phyloP scores from a whole-genome alignment of 495 filamentous ascomycete species.

The Lasiosphaeria ovina region DNA sequence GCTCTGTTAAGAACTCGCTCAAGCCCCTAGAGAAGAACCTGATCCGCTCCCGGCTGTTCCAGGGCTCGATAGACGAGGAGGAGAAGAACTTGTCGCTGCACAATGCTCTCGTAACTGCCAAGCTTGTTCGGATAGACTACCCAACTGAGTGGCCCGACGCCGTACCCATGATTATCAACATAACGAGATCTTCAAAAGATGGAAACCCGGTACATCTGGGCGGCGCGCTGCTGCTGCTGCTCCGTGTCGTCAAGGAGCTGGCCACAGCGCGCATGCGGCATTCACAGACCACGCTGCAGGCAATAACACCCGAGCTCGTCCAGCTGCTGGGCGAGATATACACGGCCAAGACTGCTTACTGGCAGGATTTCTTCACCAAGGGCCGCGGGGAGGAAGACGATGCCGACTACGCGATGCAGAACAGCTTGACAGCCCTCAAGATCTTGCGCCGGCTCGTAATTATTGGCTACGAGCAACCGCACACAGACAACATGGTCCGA shows the following conservation, averaged over 20 bases:
- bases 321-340: constrained; percentile 76
- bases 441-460: constrained; percentile 76
- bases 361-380: constrained; percentile 59
- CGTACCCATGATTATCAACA: constrained; percentile 56
- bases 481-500: constrained; percentile 68
- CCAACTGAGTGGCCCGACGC: constrained; percentile 75
- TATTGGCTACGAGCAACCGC: constrained; percentile 78
- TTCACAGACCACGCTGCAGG: constrained; percentile 69
- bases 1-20: constrained; percentile 65
- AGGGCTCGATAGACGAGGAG: constrained; percentile 70
- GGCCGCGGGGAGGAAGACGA: constrained; percentile 52
- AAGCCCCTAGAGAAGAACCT: constrained; percentile 67
- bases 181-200: constrained; percentile 51
- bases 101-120: constrained; percentile 82
- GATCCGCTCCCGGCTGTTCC: constrained; percentile 70
- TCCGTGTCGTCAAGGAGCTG: constrained; percentile 87
- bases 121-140: constrained; percentile 85
- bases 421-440: constrained; percentile 75
- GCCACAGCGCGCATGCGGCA: constrained; percentile 70
- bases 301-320: constrained; percentile 75
- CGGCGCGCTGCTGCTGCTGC: constrained; percentile 70
- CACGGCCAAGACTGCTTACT: constrained; percentile 65
- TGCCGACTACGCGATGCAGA: constrained; percentile 62
- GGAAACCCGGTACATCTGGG: constrained; percentile 56
- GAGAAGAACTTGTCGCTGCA: constrained; percentile 73